phyloP scores from a whole-genome alignment of 306 rosid genomes.

The Dryas octopetala region DNA sequence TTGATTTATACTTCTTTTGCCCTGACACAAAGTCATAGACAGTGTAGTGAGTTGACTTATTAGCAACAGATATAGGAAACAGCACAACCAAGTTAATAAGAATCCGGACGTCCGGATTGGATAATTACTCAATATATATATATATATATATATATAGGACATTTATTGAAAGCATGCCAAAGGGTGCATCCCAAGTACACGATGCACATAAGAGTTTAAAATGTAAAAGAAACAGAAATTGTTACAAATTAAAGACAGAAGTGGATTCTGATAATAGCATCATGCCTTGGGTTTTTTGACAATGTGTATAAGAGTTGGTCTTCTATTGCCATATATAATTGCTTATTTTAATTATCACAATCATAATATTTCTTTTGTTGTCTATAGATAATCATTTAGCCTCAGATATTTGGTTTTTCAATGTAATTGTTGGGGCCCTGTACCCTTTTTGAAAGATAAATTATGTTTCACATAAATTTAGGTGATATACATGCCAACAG shows the following conservation, averaged over 20 bases:
- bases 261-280: background rate
- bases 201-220: background rate
- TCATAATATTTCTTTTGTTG: background rate
- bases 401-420: background rate
- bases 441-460: background rate
- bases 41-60: too few relatives aligned
- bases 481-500: slow-evolving; percentile 27
- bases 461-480: slow-evolving; percentile 22
- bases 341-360: background rate
- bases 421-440: background rate
- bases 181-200: background rate
- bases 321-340: background rate
- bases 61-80: too few relatives aligned
- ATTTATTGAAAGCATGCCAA: background rate
- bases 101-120: too few relatives aligned
- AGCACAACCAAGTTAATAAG: too few relatives aligned
- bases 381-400: background rate
- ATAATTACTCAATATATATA: too few relatives aligned
- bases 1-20: too few relatives aligned
- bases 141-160: background rate
- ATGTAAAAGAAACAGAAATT: background rate
- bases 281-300: background rate
- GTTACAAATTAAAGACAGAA: background rate
- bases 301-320: background rate
- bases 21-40: too few relatives aligned